These are phyloP conservation scores for Penicillium soppii DNA, from an alignment of 495 filamentous ascomycete species.

Conservation along the genomic window DNA sequence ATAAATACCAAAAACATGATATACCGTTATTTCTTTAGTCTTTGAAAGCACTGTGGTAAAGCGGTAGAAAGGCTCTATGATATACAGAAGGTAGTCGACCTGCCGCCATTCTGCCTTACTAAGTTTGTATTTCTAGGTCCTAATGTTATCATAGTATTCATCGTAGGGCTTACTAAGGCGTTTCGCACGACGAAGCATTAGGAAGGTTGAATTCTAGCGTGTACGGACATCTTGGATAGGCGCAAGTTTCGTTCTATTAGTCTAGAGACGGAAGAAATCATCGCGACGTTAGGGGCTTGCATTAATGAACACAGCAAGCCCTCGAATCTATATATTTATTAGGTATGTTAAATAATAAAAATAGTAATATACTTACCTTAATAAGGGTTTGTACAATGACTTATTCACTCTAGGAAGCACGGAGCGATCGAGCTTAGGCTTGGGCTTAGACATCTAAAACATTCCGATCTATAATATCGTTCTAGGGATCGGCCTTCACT, in stretches of 20 bases:
- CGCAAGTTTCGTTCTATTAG: constrained; percentile 12
- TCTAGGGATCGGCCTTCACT: constrained; percentile 11
- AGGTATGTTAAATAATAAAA: background rate
- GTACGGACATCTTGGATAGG: constrained; percentile 22
- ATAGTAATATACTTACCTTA: constrained; percentile 9
- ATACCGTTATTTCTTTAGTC: constrained; percentile 14
- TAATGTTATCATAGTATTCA: constrained; percentile 10
- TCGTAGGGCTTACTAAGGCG: constrained; percentile 9
- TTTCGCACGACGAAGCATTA: constrained; percentile 19
- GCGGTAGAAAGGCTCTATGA: constrained; percentile 11
- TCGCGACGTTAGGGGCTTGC: constrained; percentile 11
- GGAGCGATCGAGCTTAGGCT: background rate
- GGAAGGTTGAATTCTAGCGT: too few species aligned
- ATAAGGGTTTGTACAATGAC: constrained; percentile 10
- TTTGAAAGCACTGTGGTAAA: constrained; percentile 13
- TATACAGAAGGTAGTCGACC: constrained; percentile 21
- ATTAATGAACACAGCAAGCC: constrained; percentile 16
- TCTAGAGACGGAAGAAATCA: constrained; percentile 10
- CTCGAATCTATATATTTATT: constrained; percentile 6
- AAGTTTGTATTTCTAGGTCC: constrained; percentile 2
- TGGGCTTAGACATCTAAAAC: too few species aligned
- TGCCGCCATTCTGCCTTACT: constrained; percentile 15
- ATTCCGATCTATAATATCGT: too few species aligned
- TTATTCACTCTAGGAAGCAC: background rate
- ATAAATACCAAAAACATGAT: constrained; percentile 21